Percentiles rank a stretch among this genome's conserved stretches.
phyloP scores from a whole-genome alignment of 305 asterid species.

The Nicotiana rustica region DNA sequence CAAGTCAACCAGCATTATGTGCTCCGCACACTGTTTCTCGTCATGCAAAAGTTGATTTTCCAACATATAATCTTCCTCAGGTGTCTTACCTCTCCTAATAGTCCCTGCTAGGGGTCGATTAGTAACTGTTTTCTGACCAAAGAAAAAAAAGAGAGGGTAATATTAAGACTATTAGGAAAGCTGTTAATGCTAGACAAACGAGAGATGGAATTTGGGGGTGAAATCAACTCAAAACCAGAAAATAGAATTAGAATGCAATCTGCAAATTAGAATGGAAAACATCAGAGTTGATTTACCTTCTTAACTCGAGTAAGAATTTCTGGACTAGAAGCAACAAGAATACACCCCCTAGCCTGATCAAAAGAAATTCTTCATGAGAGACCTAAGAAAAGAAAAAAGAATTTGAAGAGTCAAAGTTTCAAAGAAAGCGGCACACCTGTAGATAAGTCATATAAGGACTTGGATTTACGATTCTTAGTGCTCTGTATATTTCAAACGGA shows the following conservation, averaged over 20 bases:
- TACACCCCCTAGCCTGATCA: slow-evolving; percentile 91
- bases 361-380: slow-evolving; percentile 29
- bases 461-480: slow-evolving; percentile 91
- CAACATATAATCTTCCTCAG: slow-evolving; percentile 85
- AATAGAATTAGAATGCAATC: neutral
- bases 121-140: slow-evolving; percentile 68
- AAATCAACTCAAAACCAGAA: neutral
- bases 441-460: slow-evolving; percentile 98
- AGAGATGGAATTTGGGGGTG: neutral
- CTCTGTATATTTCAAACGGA: slow-evolving; percentile 96
- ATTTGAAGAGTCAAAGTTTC: slow-evolving; percentile 18
- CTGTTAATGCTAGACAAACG: slow-evolving; percentile 20
- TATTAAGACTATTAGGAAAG: slow-evolving; percentile 34
- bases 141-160: neutral
- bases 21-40: slow-evolving; percentile 95
- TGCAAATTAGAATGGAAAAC: neutral
- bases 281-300: slow-evolving; percentile 55
- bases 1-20: slow-evolving; percentile 97
- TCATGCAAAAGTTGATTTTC: slow-evolving; percentile 88
- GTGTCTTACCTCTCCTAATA: slow-evolving; percentile 89
- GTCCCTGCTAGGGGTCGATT: slow-evolving; percentile 98
- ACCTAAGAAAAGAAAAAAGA: neutral
- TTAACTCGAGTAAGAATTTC: slow-evolving; percentile 95
- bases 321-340: slow-evolving; percentile 97
- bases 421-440: slow-evolving; percentile 59